A percentile compares a stretch with the other conserved stretches of the same genome.
Conservation (phyloP, 192 early-diverging fungal species). For the Coemansia umbellata region DNA sequence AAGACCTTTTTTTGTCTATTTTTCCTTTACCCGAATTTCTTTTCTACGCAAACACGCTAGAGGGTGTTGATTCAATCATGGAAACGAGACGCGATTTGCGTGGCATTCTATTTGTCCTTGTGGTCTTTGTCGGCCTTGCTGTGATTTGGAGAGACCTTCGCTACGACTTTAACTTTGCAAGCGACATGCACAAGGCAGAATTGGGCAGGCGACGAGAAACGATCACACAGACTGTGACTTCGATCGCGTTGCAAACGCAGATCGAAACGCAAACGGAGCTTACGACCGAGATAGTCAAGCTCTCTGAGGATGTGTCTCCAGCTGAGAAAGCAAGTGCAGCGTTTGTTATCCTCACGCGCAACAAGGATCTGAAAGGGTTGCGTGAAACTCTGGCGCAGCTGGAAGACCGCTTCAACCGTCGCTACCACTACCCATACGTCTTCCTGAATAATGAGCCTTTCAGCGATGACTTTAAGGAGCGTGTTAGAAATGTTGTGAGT, state of each 20-base stretch:
- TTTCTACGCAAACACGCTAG: not conserved
- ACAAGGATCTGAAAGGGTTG: slow-evolving; percentile 64
- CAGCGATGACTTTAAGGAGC: slow-evolving; percentile 62
- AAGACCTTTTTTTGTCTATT: not conserved
- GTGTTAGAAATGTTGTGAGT: slow-evolving; percentile 32
- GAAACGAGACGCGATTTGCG: slow-evolving; percentile 19
- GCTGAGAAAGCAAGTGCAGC: slow-evolving; percentile 53
- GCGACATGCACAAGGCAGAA: slow-evolving; percentile 37
- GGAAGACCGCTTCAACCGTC: slow-evolving; percentile 69
- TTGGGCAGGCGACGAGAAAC: slow-evolving; percentile 16
- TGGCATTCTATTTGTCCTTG: slow-evolving; percentile 22
- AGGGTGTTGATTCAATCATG: slow-evolving; percentile 7
- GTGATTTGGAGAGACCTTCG: slow-evolving; percentile 39
- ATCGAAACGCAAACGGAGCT: slow-evolving; percentile 9
- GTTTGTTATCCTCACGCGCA: slow-evolving; percentile 70
- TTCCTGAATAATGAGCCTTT: slow-evolving; percentile 80
- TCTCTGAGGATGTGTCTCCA: slow-evolving; percentile 50
- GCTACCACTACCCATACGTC: slow-evolving; percentile 78
- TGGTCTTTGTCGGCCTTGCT: slow-evolving; percentile 20
- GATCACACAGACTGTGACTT: slow-evolving; percentile 24
- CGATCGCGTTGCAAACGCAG: slow-evolving; percentile 12
- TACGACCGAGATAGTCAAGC: slow-evolving; percentile 15
- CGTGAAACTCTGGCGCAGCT: slow-evolving; percentile 65
- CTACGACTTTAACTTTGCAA: slow-evolving; percentile 35
- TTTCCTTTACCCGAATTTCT: no score